phyloP scores from a whole-genome alignment of 495 filamentous ascomycete species.

The Neurospora pannonica region DNA sequence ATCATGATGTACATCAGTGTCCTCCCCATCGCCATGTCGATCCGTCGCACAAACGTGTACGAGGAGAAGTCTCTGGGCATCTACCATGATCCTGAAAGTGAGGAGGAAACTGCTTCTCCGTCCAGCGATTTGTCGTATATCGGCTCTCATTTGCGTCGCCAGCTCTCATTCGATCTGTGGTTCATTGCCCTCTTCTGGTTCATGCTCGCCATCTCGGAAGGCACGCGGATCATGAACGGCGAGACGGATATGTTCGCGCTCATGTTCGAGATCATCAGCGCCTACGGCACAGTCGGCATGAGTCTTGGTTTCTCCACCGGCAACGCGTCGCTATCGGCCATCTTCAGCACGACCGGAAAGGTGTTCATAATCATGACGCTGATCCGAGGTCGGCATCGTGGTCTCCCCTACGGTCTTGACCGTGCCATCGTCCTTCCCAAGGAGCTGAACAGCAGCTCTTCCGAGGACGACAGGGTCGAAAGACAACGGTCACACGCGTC shows the following conservation, averaged over 20 bases:
- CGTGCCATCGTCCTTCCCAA: constrained; percentile 78
- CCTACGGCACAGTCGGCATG: constrained; percentile 91
- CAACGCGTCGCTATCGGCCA: constrained; percentile 68
- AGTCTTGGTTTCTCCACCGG: constrained; percentile 67
- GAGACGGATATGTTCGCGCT: constrained; percentile 62
- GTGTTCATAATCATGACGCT: constrained; percentile 91
- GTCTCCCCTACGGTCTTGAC: constrained; percentile 84
- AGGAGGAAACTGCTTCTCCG: constrained; percentile 24
- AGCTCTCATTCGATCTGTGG: constrained; percentile 92
- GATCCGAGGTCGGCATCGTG: constrained; percentile 84
- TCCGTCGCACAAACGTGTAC: constrained; percentile 92
- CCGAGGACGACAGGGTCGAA: constrained; percentile 47
- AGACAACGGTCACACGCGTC: constrained; percentile 47
- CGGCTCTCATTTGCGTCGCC: constrained; percentile 74
- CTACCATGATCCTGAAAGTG: constrained; percentile 37
- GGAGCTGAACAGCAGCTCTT: constrained; percentile 65
- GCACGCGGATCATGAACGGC: constrained; percentile 35
- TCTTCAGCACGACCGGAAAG: constrained; percentile 76
- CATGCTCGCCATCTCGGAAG: constrained; percentile 78
- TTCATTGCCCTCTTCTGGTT: constrained; percentile 86
- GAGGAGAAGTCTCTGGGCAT: constrained; percentile 89
- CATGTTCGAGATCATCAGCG: constrained; percentile 84
- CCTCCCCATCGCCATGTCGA: constrained; percentile 87
- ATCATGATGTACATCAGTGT: constrained; percentile 99
- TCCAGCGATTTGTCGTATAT: constrained; percentile 63